A percentile compares a stretch with the other conserved stretches of the same genome.
Evolutionary conservation across 345 rosid species (phyloP).

Genomic region (Pistacia atlantica): DNA sequence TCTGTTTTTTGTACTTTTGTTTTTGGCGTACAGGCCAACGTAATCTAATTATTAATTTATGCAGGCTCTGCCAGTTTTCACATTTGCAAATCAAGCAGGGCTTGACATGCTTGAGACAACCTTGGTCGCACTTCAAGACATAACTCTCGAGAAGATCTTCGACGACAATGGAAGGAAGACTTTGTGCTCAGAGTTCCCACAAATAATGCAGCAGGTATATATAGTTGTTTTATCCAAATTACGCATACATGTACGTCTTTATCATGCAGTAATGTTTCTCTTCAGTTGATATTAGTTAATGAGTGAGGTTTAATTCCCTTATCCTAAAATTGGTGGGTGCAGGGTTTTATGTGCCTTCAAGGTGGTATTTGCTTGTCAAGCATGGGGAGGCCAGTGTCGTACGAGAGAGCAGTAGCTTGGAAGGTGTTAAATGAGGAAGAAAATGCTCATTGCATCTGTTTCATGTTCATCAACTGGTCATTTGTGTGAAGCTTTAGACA

Average conservation of each 20-base stretch:
- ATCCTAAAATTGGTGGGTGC: neutral
- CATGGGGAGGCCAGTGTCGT: conserved; percentile 94
- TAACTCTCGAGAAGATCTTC: conserved; percentile 72
- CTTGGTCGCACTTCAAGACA: conserved; percentile 75
- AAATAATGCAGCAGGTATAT: conserved; percentile 80
- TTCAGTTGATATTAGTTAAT: too few relatives aligned
- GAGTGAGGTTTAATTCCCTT: neutral
- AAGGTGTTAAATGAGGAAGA: conserved; percentile 90
- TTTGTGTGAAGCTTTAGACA: conserved; percentile 52
- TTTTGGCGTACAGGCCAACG: neutral
- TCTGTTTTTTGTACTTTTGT: too few relatives aligned
- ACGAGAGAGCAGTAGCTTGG: conserved; percentile 92
- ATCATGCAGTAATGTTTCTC: too few relatives aligned
- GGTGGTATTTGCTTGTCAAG: conserved; percentile 92
- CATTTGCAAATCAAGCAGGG: conserved; percentile 93
- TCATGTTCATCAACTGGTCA: conserved; percentile 96
- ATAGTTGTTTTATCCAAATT: neutral
- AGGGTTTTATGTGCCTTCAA: conserved; percentile 88
- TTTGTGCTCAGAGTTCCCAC: conserved; percentile 73
- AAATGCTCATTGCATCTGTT: conserved; percentile 83
- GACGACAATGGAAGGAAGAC: conserved; percentile 74
- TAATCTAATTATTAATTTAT: conserved; percentile 8
- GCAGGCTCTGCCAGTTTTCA: conserved; percentile 74
- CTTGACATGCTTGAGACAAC: conserved; percentile 99
- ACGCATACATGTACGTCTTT: neutral